Percentiles rank a stretch among this genome's conserved stretches.
phyloP scores from a whole-genome alignment of 1,139 yeast species.

The Pichia sp. region DNA sequence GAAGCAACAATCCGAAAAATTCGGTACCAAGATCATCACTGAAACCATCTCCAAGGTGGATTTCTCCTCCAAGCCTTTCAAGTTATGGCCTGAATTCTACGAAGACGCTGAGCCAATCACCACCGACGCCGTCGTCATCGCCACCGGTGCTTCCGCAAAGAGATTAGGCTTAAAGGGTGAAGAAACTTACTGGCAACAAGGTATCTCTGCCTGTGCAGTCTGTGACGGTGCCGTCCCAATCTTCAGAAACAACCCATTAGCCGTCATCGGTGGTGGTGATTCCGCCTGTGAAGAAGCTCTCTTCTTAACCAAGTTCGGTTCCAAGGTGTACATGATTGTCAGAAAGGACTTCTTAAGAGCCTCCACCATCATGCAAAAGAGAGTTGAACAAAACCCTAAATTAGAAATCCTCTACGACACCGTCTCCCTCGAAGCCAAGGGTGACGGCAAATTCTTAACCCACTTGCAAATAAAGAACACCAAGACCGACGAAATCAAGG shows the following conservation, averaged over 20 bases:
- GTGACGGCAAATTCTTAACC: conserved; percentile 78
- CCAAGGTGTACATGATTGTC: conserved; percentile 89
- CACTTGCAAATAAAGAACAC: conserved; percentile 64
- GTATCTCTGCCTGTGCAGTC: conserved; percentile 98
- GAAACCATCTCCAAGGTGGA: conserved; percentile 95
- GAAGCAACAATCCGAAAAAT: conserved; percentile 82
- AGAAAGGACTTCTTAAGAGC: conserved; percentile 96
- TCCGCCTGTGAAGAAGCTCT: conserved; percentile 99
- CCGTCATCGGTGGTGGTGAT: conserved; percentile 98
- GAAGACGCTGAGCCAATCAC: conserved; percentile 89
- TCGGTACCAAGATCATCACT: conserved; percentile 92
- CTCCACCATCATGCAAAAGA: conserved; percentile 93
- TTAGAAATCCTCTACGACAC: conserved; percentile 89
- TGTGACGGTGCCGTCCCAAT: conserved; percentile 99
- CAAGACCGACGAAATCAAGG: conserved; percentile 64
- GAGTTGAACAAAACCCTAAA: conserved; percentile 80
- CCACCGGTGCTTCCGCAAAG: conserved; percentile 98
- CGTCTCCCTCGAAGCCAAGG: conserved; percentile 84
- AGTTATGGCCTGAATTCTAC: conserved; percentile 94
- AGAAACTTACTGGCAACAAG: conserved; percentile 98
- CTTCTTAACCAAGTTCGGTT: conserved; percentile 94
- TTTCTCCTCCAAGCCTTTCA: conserved; percentile 82
- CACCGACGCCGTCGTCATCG: conserved; percentile 87
- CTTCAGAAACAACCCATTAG: conserved; percentile 95
- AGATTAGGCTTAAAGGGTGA: conserved; percentile 95